Conservation (phyloP, 1,284 basidiomycete species). For the Ceratobasidium sp. region DNA sequence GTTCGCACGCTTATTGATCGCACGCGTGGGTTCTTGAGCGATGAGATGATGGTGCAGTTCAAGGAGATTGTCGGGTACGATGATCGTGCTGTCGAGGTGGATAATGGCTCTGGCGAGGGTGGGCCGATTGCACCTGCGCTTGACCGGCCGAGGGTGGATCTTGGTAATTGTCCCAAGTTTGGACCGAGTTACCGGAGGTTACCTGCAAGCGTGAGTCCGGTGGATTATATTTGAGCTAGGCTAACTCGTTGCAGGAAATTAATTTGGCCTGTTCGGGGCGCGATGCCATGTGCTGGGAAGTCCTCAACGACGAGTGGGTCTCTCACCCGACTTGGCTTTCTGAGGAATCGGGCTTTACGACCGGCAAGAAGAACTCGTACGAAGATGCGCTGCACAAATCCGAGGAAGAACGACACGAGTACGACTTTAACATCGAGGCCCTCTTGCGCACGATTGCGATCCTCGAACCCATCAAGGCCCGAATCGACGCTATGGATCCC, state of each 20-base stretch:
- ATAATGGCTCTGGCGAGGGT: slow-evolving; percentile 63
- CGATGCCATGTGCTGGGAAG: slow-evolving; percentile 93
- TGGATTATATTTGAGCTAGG: slow-evolving; percentile 4
- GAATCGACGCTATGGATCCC: slow-evolving; percentile 87
- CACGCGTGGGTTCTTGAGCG: slow-evolving; percentile 77
- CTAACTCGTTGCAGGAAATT: slow-evolving; percentile 68
- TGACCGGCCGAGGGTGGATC: slow-evolving; percentile 60
- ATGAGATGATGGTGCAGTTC: slow-evolving; percentile 85
- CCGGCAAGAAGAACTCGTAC: slow-evolving; percentile 97
- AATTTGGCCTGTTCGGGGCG: slow-evolving; percentile 91
- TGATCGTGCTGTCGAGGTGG: slow-evolving; percentile 50
- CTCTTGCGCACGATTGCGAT: slow-evolving; percentile 90
- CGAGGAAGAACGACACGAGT: slow-evolving; percentile 98
- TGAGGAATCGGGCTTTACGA: slow-evolving; percentile 91
- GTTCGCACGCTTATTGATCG: slow-evolving; percentile 81
- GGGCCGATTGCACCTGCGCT: slow-evolving; percentile 75
- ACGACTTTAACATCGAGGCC: slow-evolving; percentile 95
- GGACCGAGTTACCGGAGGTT: slow-evolving; percentile 94
- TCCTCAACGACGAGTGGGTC: slow-evolving; percentile 96
- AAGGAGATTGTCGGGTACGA: slow-evolving; percentile 86
- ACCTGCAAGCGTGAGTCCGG: slow-evolving; percentile 79
- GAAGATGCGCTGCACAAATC: slow-evolving; percentile 96
- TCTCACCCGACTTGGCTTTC: slow-evolving; percentile 98
- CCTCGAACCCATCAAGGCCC: slow-evolving; percentile 86
- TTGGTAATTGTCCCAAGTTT: slow-evolving; percentile 53